Percentiles rank a stretch among this genome's conserved stretches.
phyloP scores from a whole-genome alignment of 1,284 basidiomycete genomes.

The Ganoderma leucocontextum region DNA sequence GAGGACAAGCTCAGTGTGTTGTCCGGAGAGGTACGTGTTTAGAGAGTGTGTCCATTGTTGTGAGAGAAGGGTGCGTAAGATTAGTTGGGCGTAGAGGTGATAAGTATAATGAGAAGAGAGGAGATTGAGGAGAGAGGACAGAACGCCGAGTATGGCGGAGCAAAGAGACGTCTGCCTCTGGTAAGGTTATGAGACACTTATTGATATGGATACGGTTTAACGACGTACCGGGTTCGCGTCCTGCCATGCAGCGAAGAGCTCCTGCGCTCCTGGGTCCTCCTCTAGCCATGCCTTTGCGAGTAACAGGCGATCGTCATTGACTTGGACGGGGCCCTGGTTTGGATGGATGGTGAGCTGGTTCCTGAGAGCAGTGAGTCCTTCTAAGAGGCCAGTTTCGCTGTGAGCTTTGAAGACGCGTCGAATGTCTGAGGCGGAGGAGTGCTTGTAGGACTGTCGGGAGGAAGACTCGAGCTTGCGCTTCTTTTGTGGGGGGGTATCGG shows the following conservation, averaged over 20 bases:
- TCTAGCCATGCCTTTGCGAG: slow-evolving; percentile 71
- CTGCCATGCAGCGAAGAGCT: slow-evolving; percentile 73
- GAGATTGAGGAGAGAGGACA: slow-evolving; percentile 64
- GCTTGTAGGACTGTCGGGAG: slow-evolving; percentile 34
- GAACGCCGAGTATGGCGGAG: slow-evolving; percentile 56
- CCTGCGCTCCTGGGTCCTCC: slow-evolving; percentile 58
- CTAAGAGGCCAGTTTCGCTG: slow-evolving; percentile 38
- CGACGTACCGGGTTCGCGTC: slow-evolving; percentile 53
- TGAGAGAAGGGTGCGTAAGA: slow-evolving; percentile 65
- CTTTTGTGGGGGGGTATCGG: slow-evolving; percentile 20
- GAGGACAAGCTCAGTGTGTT: slow-evolving; percentile 69
- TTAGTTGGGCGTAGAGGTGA: slow-evolving; percentile 64
- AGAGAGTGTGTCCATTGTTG: slow-evolving; percentile 61
- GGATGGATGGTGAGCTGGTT: slow-evolving; percentile 63
- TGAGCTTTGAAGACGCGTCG: slow-evolving; percentile 37
- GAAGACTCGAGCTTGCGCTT: slow-evolving; percentile 27
- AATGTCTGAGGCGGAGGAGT: slow-evolving; percentile 39
- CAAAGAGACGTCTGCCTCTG: slow-evolving; percentile 56
- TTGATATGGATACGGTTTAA: neutral
- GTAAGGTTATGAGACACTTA: neutral
- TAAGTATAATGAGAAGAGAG: slow-evolving; percentile 71
- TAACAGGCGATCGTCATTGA: slow-evolving; percentile 65
- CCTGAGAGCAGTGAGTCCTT: slow-evolving; percentile 46
- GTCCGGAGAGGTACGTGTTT: slow-evolving; percentile 64
- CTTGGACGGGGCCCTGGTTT: slow-evolving; percentile 51